phyloP scores from a whole-genome alignment of 257 asterid genomes.

The Striga asiatica region DNA sequence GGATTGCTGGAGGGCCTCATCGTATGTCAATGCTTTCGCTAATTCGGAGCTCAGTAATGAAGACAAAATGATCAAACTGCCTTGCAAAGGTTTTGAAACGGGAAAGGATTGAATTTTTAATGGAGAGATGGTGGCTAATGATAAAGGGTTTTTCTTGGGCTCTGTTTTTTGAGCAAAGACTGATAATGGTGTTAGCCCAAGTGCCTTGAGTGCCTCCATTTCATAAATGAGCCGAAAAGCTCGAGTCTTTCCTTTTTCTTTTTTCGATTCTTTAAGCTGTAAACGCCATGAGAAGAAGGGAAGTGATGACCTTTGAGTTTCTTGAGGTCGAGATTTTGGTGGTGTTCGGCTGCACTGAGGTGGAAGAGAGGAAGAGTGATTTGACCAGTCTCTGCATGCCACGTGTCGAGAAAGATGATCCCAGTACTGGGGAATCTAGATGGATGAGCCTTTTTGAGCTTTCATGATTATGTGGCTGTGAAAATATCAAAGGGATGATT shows the following conservation, averaged over 20 bases:
- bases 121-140: conserved; percentile 22
- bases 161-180: conserved; percentile 59
- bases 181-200: conserved; percentile 57
- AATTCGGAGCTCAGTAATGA: conserved; percentile 38
- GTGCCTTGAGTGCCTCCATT: conserved; percentile 87
- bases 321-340: conserved; percentile 13
- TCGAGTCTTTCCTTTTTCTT: neutral
- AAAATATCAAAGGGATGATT: too few species aligned
- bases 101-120: conserved; percentile 28
- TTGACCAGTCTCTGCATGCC: conserved; percentile 29
- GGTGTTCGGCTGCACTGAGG: conserved; percentile 13
- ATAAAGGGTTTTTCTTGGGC: conserved; percentile 29
- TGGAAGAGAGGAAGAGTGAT: conserved; percentile 18
- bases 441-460: conserved; percentile 7
- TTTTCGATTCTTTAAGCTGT: conserved; percentile 8
- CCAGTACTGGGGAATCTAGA: too few species aligned
- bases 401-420: conserved; percentile 31
- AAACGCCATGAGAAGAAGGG: conserved; percentile 4
- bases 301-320: conserved; percentile 8
- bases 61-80: conserved; percentile 46
- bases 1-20: conserved; percentile 70
- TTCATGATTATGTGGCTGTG: conserved; percentile 41
- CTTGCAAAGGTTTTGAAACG: conserved; percentile 32
- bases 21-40: conserved; percentile 72
- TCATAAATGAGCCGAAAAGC: neutral